Percentiles rank a stretch among this genome's conserved stretches.
Evolutionary conservation across 768 basidiomycete genomes (phyloP).

Genomic region (Pleurotus citrinopileatus): DNA sequence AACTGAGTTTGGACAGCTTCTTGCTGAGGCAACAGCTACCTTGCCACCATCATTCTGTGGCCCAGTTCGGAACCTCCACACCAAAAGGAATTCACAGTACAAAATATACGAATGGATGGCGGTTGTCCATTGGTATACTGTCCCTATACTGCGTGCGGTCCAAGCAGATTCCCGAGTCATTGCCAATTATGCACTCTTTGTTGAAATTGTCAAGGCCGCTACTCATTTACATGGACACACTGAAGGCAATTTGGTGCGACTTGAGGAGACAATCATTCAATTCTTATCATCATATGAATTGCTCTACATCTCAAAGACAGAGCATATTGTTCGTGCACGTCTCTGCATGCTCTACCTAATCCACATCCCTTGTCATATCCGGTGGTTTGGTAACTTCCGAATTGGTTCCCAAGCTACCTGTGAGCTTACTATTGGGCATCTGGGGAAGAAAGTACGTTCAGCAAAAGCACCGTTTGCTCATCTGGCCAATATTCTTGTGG

Average conservation of each 20-base stretch:
- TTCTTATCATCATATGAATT: slow-evolving; percentile 25
- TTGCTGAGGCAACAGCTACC: slow-evolving; percentile 21
- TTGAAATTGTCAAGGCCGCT: slow-evolving; percentile 23
- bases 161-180: slow-evolving; percentile 21
- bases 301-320: slow-evolving; percentile 23
- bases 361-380: slow-evolving; percentile 30
- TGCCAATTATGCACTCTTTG: slow-evolving; percentile 24
- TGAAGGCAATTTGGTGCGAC: slow-evolving; percentile 15
- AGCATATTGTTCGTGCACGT: slow-evolving; percentile 20
- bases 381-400: slow-evolving; percentile 32
- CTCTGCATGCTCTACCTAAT: slow-evolving; percentile 32
- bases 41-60: slow-evolving; percentile 31
- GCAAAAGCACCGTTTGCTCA: slow-evolving; percentile 29
- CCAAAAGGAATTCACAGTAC: slow-evolving; percentile 33
- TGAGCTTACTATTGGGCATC: slow-evolving; percentile 23
- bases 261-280: slow-evolving; percentile 19
- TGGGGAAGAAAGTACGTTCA: slow-evolving; percentile 26
- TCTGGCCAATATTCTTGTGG: slow-evolving; percentile 23
- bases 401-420: slow-evolving; percentile 30
- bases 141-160: slow-evolving; percentile 29
- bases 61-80: slow-evolving; percentile 22
- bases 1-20: slow-evolving; percentile 17
- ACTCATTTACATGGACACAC: slow-evolving; percentile 22
- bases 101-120: slow-evolving; percentile 36
- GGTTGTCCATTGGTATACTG: slow-evolving; percentile 31